Evolutionary conservation across 176 grass and related monocot species (phyloP).

Genomic region (Eremochloa ophiuroides): DNA sequence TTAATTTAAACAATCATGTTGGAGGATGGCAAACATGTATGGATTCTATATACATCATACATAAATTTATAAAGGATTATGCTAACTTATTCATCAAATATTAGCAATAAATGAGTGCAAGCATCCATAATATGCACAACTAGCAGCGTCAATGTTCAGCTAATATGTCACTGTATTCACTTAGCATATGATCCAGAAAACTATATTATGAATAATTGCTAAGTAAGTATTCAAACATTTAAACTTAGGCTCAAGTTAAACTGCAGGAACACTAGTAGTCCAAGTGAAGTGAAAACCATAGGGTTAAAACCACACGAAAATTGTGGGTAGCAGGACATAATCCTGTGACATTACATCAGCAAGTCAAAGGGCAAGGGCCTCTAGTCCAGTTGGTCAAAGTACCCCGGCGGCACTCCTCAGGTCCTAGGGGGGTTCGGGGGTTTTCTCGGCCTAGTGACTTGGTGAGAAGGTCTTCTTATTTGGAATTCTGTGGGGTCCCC

Average conservation of each 20-base stretch:
- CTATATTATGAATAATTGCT: not conserved
- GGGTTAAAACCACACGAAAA: not conserved
- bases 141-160: not conserved
- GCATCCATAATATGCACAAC: not conserved
- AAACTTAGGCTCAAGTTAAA: not conserved
- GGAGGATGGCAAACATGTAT: not conserved
- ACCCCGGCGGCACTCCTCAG: too few relatives aligned
- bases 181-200: constrained; percentile 4
- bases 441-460: too few relatives aligned
- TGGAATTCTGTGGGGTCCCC: too few relatives aligned
- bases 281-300: not conserved
- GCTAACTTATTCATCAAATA: constrained; percentile 5
- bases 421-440: too few relatives aligned
- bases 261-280: not conserved
- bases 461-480: too few relatives aligned
- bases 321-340: not conserved
- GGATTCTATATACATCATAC: not conserved
- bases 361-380: too few relatives aligned
- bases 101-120: not conserved
- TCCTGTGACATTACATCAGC: too few relatives aligned
- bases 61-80: not conserved
- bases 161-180: not conserved
- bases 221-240: constrained; percentile 4
- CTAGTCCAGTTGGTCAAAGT: too few relatives aligned
- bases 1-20: constrained; percentile 1